These are phyloP conservation scores for Hanseniaspora sp. DNA, from an alignment of 1,139 yeast species.

Conservation along the genomic window DNA sequence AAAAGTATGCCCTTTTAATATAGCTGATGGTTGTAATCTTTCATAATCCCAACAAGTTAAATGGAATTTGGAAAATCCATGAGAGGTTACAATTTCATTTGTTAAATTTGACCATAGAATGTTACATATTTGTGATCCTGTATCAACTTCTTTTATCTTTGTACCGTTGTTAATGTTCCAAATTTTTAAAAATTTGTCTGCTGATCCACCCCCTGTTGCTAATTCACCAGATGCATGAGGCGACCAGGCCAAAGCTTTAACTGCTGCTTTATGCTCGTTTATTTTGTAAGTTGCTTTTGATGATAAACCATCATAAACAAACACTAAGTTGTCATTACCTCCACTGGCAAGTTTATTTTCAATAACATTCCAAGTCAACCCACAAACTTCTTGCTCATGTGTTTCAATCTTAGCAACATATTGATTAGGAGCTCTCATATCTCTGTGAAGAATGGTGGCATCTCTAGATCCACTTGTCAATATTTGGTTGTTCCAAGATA, in stretches of 20 bases:
- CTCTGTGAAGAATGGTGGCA: conserved; percentile 73
- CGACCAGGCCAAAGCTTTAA: conserved; percentile 94
- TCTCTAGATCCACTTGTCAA: conserved; percentile 83
- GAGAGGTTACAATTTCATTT: conserved; percentile 86
- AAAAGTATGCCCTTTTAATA: conserved; percentile 86
- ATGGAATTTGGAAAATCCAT: conserved; percentile 86
- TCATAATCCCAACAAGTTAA: conserved; percentile 93
- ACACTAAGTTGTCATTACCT: conserved; percentile 79
- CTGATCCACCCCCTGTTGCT: conserved; percentile 97
- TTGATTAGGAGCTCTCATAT: conserved; percentile 79
- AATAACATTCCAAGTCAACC: conserved; percentile 83
- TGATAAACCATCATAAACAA: conserved; percentile 77
- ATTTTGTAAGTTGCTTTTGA: conserved; percentile 63
- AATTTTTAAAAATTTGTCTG: conserved; percentile 77
- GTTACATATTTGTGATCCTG: conserved; percentile 94
- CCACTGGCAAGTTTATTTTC: conserved; percentile 85
- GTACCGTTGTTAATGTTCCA: conserved; percentile 85
- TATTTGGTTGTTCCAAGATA: conserved; percentile 91
- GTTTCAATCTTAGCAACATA: conserved; percentile 57
- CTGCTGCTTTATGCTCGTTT: conserved; percentile 84
- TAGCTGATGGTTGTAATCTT: conserved; percentile 83
- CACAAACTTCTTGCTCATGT: conserved; percentile 94
- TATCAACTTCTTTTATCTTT: conserved; percentile 65
- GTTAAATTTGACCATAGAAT: conserved; percentile 87
- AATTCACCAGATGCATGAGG: conserved; percentile 90